These are phyloP conservation scores for Yamadazyma blattariae DNA, from an alignment of 1,139 yeast species.

Conservation along the genomic window DNA sequence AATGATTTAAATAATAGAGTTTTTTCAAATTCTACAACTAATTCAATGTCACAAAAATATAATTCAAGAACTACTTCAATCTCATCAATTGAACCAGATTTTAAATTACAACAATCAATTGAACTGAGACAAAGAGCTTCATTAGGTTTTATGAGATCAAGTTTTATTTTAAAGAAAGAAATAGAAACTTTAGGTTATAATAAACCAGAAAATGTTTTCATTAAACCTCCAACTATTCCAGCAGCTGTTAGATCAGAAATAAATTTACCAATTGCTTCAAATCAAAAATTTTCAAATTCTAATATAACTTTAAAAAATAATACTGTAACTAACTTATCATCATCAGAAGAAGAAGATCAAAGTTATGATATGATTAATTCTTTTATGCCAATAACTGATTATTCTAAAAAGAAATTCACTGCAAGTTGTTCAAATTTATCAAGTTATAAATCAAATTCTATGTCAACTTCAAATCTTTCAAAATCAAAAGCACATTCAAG, in stretches of 20 bases:
- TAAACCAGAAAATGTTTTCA: conserved; percentile 29
- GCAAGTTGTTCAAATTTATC: conserved; percentile 15
- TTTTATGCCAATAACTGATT: conserved; percentile 13
- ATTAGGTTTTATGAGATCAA: conserved; percentile 39
- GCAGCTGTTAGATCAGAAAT: conserved; percentile 15
- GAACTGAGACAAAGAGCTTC: conserved; percentile 28
- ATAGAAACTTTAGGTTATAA: conserved; percentile 28
- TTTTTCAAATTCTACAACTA: conserved; percentile 6
- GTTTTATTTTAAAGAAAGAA: conserved; percentile 36
- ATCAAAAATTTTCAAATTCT: conserved; percentile 2
- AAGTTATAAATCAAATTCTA: background rate
- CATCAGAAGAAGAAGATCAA: conserved; percentile 11
- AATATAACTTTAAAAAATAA: conserved; percentile 1
- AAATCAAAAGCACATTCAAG: conserved; percentile 10
- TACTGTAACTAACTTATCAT: conserved; percentile 1
- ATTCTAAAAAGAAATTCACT: conserved; percentile 12
- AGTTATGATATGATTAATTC: conserved; percentile 14
- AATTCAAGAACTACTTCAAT: conserved; percentile 16
- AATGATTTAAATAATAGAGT: conserved; percentile 11
- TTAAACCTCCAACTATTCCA: conserved; percentile 28
- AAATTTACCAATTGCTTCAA: background rate
- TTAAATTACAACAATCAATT: conserved; percentile 15
- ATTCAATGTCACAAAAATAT: conserved; percentile 1
- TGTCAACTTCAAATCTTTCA: background rate
- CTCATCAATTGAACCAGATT: conserved; percentile 17